Percentiles rank a stretch among this genome's conserved stretches.
These are phyloP conservation scores for Paramyrothecium roridum DNA, from an alignment of 2,329 filamentous ascomycete species.

Conservation along the genomic window DNA sequence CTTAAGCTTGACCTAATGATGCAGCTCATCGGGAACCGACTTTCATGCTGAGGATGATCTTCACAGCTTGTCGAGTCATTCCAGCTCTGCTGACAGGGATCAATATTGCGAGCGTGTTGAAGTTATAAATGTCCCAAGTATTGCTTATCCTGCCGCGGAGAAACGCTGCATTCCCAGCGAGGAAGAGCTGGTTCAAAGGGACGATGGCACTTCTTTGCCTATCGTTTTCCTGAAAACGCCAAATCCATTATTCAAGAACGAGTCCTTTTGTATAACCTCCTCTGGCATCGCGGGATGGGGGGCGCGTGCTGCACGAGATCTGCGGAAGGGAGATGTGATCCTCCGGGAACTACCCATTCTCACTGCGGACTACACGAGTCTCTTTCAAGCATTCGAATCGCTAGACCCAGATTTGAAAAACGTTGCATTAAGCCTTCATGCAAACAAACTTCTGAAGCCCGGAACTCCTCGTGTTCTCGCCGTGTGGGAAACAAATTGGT, in stretches of 20 bases:
- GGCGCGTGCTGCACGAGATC: conserved; percentile 37
- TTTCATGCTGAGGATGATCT: too few species aligned
- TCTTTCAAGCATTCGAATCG: conserved; percentile 31
- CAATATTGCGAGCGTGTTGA: too few species aligned
- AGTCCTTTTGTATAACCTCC: conserved; percentile 34
- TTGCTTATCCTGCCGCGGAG: too few species aligned
- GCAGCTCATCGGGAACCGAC: too few species aligned
- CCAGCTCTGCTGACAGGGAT: too few species aligned
- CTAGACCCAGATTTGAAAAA: conserved; percentile 26
- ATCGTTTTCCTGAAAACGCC: not conserved
- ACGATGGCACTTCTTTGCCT: not conserved
- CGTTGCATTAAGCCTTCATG: conserved; percentile 35
- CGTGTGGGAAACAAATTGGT: conserved; percentile 46
- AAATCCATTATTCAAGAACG: conserved; percentile 29
- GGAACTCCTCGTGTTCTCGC: conserved; percentile 26
- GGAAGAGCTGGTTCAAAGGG: not conserved
- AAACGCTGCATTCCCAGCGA: not conserved
- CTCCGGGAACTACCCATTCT: conserved; percentile 44
- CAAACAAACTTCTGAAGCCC: conserved; percentile 22
- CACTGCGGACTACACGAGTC: conserved; percentile 15
- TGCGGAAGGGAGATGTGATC: conserved; percentile 35
- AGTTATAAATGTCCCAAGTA: too few species aligned
- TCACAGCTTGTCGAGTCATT: too few species aligned
- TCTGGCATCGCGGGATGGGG: conserved; percentile 43
- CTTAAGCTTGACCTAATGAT: too few species aligned